Base-by-base conservation (phyloP, 768 basidiomycete genomes). In the Podaxis pistillaris region DNA sequence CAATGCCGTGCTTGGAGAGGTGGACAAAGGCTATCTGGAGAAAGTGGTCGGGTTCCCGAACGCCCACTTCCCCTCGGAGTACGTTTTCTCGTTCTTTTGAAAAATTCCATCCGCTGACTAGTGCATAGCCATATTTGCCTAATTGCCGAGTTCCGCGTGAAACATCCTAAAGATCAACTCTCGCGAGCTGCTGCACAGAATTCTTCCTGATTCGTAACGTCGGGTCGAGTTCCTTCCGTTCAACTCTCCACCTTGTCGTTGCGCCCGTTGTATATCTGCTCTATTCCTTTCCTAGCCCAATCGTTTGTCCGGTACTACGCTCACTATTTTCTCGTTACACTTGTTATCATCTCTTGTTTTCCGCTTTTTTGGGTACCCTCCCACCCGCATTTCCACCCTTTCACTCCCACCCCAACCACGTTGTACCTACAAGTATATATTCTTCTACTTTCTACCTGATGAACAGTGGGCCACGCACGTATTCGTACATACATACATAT, bases 21-120 rank as follows among this genome's bases (percentile, higher is more conserved):
- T 98, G 63, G 95, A 98, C 72, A 82, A 80, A 68, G 72, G 72
- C 26, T 99, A 99, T 78, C 72, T 98, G 72, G 87, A 90, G 66
- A 93, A 93, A 78, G 86, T 86, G 17, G 96, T 98, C 50, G 97
- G 97, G 40, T 98, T 98, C 82, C 97, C 97, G 30, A 96, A 98
- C 74, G 86, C 88, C 1, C 94, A 98, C 72, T 97, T 95, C 82
- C 94, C 96, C 24, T 96, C 94, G 63, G 96, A 98, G 95, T 98
- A 75, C 72, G 94, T 88, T 15, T 64, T 88, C 17, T 64, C 62
- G 11, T 6, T 52, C 41, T 60, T 56, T 58, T 30, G 44, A 33
- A 33, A 33, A 33, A 33, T 53, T 33, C 19, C 17, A 4, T 56
- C 37, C 6, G 49, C 55, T 66, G 44, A 58, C 52, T 38, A 61